phyloP scores from a whole-genome alignment of 1,139 yeast genomes.

The Suhomyces taliae region DNA sequence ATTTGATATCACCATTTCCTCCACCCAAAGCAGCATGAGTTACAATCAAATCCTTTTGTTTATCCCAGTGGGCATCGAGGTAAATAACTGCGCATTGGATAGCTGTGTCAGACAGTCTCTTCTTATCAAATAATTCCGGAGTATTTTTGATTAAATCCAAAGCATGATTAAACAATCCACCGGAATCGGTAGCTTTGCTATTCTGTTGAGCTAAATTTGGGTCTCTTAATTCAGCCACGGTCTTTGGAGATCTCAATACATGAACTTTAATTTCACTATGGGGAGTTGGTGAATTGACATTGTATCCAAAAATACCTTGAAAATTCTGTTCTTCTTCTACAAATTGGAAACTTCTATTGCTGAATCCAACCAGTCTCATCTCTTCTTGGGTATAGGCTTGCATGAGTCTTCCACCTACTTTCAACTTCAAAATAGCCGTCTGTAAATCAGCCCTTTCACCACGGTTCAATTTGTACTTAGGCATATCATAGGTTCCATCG shows the following conservation, averaged over 20 bases:
- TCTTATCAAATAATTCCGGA: conserved; percentile 28
- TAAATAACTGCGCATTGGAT: conserved; percentile 84
- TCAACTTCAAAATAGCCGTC: conserved; percentile 71
- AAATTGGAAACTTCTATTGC: conserved; percentile 76
- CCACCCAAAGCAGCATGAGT: conserved; percentile 98
- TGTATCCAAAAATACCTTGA: conserved; percentile 40
- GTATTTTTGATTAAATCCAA: conserved; percentile 57
- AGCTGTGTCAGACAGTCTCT: conserved; percentile 33
- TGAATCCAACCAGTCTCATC: conserved; percentile 77
- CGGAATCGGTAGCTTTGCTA: conserved; percentile 64
- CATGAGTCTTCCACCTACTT: conserved; percentile 88
- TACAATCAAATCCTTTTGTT: conserved; percentile 53
- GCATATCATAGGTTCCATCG: conserved; percentile 70
- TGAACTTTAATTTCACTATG: conserved; percentile 78
- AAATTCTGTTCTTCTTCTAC: conserved; percentile 56
- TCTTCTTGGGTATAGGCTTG: conserved; percentile 93
- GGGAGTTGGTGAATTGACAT: conserved; percentile 32
- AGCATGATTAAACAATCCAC: conserved; percentile 78
- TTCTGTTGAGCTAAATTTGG: conserved; percentile 89
- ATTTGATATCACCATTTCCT: conserved; percentile 62
- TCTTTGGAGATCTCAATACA: conserved; percentile 62
- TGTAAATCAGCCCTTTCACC: conserved; percentile 72
- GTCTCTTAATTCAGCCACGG: conserved; percentile 72
- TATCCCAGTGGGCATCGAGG: conserved; percentile 84
- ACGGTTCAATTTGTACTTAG: conserved; percentile 48